Base-by-base conservation (phyloP, 306 rosid species). In the Vigna nakashimae region DNA sequence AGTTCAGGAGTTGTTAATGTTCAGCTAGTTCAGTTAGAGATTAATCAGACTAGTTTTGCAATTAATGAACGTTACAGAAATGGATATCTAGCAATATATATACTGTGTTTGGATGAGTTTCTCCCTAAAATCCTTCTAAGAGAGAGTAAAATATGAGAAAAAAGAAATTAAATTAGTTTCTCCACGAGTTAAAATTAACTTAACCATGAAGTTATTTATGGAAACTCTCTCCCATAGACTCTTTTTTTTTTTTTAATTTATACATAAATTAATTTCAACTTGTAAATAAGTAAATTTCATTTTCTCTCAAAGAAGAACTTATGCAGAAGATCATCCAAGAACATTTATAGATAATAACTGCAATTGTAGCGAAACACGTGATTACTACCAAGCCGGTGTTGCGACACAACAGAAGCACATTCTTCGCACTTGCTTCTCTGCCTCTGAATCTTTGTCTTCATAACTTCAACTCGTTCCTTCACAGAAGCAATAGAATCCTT, bases 301-400 rank as follows among this genome's bases (percentile, higher is more conserved):
- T 36, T 36, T 36, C 42, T 36, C 42, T 36, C 42, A 36, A 36
- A 36, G 42, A 36, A 36, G 0, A 36, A 36, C 9, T 36, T 36
- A 36, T 36, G 42, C 8, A 36, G 42, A 36, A 36, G 9, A 6
- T 36, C 42, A 36, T 6, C 42, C 42, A 36, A 36, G 42, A 36
- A 36, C 6, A 36, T 7, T 1, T 36, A 36, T 42, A 42, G 46
- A 8, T 42, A 17, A 65, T 38, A 65, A 65, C 17, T 17, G 69
- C 16, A 38, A 17, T 38, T 65, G 30, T 64, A 71, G 50, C 34
- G 17, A 71, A 66, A 66, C 71, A 77, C 48, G 71, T 16, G 16
- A 38, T 56, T 87, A 92, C 95, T 87, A 92, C 97, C 97, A 0
- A 68, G 81, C 52, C 71, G 76, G 70, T 85, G 91, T 65, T 83